These are phyloP conservation scores for Apiotrichum veenhuisii DNA, from an alignment of 1,284 basidiomycete genomes.

Conservation along the genomic window DNA sequence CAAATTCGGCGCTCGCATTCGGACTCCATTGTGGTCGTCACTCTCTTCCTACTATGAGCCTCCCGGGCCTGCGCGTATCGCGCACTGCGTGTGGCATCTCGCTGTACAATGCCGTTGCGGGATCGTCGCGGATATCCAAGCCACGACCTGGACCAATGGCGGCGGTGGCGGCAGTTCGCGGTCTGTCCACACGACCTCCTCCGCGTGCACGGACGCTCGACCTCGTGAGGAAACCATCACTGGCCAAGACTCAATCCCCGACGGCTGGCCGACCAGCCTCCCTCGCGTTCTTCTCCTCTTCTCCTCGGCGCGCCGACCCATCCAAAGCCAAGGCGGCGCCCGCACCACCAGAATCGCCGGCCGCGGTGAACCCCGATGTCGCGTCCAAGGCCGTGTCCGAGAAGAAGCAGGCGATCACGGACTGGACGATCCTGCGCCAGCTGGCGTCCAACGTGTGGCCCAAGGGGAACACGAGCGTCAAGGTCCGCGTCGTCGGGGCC, in stretches of 20 bases:
- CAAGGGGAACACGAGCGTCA: constrained; percentile 53
- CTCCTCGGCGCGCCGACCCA: neutral
- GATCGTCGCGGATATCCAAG: neutral
- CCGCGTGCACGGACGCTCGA: neutral
- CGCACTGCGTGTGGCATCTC: neutral
- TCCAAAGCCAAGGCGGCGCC: constrained; percentile 1
- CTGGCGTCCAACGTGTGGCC: constrained; percentile 60
- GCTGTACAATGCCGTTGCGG: neutral
- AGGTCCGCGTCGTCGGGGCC: constrained; percentile 75
- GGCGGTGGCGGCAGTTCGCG: neutral
- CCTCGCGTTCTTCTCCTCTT: neutral
- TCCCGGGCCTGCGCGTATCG: neutral
- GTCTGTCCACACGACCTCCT: neutral
- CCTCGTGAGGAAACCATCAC: neutral
- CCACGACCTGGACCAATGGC: neutral
- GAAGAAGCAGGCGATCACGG: constrained; percentile 41
- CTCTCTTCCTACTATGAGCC: neutral
- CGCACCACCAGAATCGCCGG: neutral
- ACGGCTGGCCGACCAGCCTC: neutral
- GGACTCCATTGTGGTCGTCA: neutral
- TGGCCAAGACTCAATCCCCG: neutral
- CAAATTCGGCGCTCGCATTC: neutral
- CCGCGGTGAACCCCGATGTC: constrained; percentile 13
- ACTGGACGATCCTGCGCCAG: constrained; percentile 57
- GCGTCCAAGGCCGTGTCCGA: constrained; percentile 12